Percentiles rank a stretch among this genome's conserved stretches.
Conservation (phyloP, 2,329 filamentous ascomycete species). For the Colletotrichum falcatum region DNA sequence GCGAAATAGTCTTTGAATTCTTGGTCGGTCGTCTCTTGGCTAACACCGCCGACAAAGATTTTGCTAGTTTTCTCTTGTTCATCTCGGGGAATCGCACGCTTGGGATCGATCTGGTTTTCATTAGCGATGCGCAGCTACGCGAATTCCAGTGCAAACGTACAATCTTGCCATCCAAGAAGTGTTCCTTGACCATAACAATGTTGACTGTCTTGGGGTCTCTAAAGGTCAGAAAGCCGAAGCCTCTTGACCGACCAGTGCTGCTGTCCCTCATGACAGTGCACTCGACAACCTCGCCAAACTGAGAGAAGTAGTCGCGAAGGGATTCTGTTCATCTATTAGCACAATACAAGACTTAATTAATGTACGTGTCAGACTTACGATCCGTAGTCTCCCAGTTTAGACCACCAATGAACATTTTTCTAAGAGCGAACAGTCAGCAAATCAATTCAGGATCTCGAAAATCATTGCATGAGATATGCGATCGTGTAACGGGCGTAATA, state of each 20-base stretch:
- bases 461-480: not conserved
- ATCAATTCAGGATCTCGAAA: not conserved
- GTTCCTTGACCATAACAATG: constrained; percentile 99
- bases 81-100: constrained; percentile 95
- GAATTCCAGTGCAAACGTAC: constrained; percentile 66
- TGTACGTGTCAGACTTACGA: constrained; percentile 69
- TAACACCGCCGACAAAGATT: constrained; percentile 98
- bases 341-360: constrained; percentile 31
- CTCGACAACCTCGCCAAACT: constrained; percentile 96
- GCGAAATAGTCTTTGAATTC: constrained; percentile 98
- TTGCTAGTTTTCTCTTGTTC: constrained; percentile 99
- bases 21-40: constrained; percentile 94
- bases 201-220: constrained; percentile 98
- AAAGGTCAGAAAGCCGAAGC: constrained; percentile 98
- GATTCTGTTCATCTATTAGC: constrained; percentile 74
- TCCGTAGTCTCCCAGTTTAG: constrained; percentile 99
- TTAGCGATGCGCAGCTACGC: not conserved
- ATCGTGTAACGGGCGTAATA: not conserved
- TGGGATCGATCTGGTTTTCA: constrained; percentile 85
- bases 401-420: constrained; percentile 99
- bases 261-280: constrained; percentile 99
- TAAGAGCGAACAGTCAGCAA: constrained; percentile 55
- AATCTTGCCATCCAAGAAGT: constrained; percentile 97
- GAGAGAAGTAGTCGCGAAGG: constrained; percentile 94
- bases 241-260: constrained; percentile 90